These are phyloP conservation scores for Aspergillus fructus DNA, from an alignment of 2,329 filamentous ascomycete genomes.

Conservation along the genomic window DNA sequence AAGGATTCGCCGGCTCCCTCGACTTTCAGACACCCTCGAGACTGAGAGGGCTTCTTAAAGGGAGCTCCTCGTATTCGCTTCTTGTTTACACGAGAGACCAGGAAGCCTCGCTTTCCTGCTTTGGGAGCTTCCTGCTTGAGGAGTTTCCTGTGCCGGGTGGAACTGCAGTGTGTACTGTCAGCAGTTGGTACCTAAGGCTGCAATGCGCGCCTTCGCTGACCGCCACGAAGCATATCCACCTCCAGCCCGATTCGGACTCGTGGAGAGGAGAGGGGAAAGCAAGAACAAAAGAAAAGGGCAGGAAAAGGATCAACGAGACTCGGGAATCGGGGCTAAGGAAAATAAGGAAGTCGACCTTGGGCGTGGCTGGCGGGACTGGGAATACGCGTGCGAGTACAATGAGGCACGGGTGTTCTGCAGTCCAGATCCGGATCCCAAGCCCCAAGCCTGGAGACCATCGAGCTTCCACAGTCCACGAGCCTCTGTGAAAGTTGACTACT, in stretches of 20 bases:
- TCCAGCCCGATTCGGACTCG: background rate
- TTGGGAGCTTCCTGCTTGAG: background rate
- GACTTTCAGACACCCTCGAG: background rate
- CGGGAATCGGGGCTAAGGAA: constrained; percentile 2
- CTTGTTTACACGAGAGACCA: background rate
- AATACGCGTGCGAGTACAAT: constrained; percentile 1
- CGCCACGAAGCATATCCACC: constrained; percentile 8
- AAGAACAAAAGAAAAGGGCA: background rate
- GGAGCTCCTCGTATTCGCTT: background rate
- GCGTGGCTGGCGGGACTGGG: background rate
- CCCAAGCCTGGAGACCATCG: background rate
- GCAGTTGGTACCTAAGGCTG: constrained; percentile 15
- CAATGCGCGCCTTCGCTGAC: constrained; percentile 13
- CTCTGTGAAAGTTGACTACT: background rate
- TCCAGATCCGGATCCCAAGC: background rate
- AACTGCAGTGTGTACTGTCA: background rate
- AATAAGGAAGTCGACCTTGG: background rate
- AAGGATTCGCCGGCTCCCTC: background rate
- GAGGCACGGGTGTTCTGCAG: background rate
- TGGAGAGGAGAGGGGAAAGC: background rate
- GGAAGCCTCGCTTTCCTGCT: background rate
- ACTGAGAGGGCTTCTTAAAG: background rate
- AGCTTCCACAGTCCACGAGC: no score
- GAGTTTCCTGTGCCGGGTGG: background rate
- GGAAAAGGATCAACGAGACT: background rate